Conservation (phyloP, 2,329 filamentous ascomycete genomes). For the Colletotrichum liaoningense region DNA sequence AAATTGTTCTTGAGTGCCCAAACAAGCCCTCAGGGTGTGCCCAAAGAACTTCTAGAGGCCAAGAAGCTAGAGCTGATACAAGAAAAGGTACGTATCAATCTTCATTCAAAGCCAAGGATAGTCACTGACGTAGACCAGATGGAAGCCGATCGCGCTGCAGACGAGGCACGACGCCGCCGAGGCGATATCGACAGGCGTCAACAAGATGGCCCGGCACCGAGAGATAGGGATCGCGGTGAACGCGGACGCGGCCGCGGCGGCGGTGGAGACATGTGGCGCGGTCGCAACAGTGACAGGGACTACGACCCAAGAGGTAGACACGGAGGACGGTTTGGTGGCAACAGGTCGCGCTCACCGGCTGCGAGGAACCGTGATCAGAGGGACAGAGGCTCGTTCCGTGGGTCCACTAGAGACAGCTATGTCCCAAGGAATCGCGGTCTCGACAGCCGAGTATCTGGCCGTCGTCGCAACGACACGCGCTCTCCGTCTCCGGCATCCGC, state of each 20-base stretch:
- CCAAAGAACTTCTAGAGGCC: constrained; percentile 92
- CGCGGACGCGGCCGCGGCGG: constrained; percentile 60
- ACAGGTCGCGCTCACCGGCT: constrained; percentile 61
- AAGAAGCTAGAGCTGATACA: constrained; percentile 96
- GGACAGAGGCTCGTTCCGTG: constrained; percentile 53
- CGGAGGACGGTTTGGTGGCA: constrained; percentile 56
- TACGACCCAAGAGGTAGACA: constrained; percentile 56
- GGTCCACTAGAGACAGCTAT: constrained; percentile 61
- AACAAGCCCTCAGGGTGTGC: constrained; percentile 87
- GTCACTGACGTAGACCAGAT: constrained; percentile 62
- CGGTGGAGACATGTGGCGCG: constrained; percentile 61
- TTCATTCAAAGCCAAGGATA: neutral
- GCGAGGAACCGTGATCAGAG: constrained; percentile 55
- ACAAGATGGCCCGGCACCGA: constrained; percentile 74
- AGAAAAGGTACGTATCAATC: constrained; percentile 76
- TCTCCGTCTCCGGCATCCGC: constrained; percentile 48
- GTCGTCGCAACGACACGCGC: constrained; percentile 48
- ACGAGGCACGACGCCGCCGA: constrained; percentile 77
- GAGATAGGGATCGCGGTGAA: constrained; percentile 72
- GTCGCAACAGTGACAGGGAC: constrained; percentile 64
- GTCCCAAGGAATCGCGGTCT: constrained; percentile 61
- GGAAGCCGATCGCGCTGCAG: constrained; percentile 84
- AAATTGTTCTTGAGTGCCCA: constrained; percentile 91
- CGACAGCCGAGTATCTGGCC: constrained; percentile 52
- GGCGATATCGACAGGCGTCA: constrained; percentile 80